Base-by-base conservation (phyloP, 345 rosid genomes). In the Cardiospermum halicacabum region DNA sequence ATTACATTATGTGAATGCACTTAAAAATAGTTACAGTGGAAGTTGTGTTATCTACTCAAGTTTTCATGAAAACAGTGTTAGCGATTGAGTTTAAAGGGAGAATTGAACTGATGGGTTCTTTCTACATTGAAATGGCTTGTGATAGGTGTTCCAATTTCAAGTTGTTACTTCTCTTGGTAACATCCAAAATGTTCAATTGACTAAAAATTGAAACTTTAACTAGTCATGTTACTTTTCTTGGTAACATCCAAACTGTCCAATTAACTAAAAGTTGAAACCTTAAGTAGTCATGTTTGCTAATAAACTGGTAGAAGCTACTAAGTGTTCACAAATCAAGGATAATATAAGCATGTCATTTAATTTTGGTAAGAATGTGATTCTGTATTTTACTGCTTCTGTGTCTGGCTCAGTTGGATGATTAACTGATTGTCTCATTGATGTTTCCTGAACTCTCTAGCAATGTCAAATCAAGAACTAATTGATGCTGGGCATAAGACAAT, bases 381-480 rank as follows among this genome's bases (percentile, higher is more conserved):
- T 39, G 18, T 15, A 25, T 53, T 3, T 27, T 36, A 16, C 55
- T n/a, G 30, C 11, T 19, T 13, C 39, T 3, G 7, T 65, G 48
- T 26, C 3, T 19, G 15, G 19, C 51, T 15, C 39, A 9, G 15
- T 18, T 1, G 19, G 22, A 4, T 9, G 18, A 40, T 50, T 13
- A 9, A 37, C 32, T 50, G 10, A 19, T 43, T 58, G n/a, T 27
- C 39, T 37, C n/a, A 49, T 55, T 42, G 24, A 28, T 6, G 0
- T 64, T 56, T 56, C 58, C 60, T 72, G 27, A n/a, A n/a, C 56
- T 21, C 15, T 60, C 26, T 70, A 94, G 99, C 87, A 43, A 91
- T 91, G 99, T 81, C 96, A 55, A 91, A 94, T 70, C 97, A 94
- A 80, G 87, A 94, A 72, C 96, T 91, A 58, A 58, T 94, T 28